phyloP scores from a whole-genome alignment of 192 early-diverging fungal species.

The Coemansia sp. region DNA sequence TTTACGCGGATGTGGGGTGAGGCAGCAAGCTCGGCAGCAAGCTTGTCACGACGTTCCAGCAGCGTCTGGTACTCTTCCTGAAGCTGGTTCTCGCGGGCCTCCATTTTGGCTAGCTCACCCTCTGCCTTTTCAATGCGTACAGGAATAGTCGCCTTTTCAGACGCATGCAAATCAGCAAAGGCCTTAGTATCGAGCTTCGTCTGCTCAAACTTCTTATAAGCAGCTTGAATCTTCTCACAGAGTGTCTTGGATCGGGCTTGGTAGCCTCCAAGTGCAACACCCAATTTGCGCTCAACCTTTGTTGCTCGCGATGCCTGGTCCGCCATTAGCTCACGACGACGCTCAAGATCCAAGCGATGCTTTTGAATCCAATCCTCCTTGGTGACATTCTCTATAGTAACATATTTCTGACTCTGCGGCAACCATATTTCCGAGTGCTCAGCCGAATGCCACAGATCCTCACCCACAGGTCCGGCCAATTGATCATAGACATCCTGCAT shows the following conservation, averaged over 20 bases:
- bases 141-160: conserved; percentile 62
- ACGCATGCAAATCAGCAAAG: conserved; percentile 59
- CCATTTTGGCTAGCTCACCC: conserved; percentile 45
- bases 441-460: conserved; percentile 28
- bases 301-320: conserved; percentile 69
- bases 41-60: conserved; percentile 39
- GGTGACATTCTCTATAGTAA: conserved; percentile 1
- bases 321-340: conserved; percentile 67
- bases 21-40: conserved; percentile 11
- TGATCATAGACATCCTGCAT: conserved; percentile 11
- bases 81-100: conserved; percentile 57
- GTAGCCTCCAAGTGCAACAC: conserved; percentile 81
- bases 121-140: conserved; percentile 54
- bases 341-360: conserved; percentile 23
- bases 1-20: neutral
- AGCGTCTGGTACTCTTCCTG: conserved; percentile 69
- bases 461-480: conserved; percentile 18
- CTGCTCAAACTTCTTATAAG: conserved; percentile 61
- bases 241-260: conserved; percentile 67
- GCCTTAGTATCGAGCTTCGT: conserved; percentile 60
- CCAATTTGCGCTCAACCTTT: conserved; percentile 86
- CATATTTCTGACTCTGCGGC: conserved; percentile 11
- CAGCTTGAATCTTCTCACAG: conserved; percentile 57
- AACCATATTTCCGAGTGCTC: conserved; percentile 30
- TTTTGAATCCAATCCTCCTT: conserved; percentile 25